Conservation (phyloP, 2,329 filamentous ascomycete genomes). For the Aspergillus hortae region DNA sequence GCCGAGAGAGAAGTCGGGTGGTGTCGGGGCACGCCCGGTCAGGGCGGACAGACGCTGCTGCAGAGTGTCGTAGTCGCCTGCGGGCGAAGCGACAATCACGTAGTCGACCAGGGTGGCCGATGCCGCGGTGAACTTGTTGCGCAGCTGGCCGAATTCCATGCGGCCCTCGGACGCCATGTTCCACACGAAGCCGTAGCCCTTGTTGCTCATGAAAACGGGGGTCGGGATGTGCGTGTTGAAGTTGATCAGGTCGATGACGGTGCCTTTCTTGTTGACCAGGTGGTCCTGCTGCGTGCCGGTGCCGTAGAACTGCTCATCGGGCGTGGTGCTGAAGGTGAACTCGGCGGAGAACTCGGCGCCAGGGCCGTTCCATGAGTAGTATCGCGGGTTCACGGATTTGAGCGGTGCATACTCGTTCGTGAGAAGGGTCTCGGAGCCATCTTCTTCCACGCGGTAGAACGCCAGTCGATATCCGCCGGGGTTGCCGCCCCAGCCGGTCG, state of each 20-base stretch:
- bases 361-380: constrained; percentile 32
- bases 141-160: constrained; percentile 56
- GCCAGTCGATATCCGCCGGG: constrained; percentile 31
- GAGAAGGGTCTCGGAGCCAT: constrained; percentile 35
- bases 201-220: constrained; percentile 56
- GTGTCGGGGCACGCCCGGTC: constrained; percentile 57
- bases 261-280: constrained; percentile 56
- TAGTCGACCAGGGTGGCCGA: constrained; percentile 57
- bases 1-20: constrained; percentile 62
- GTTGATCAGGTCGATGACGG: constrained; percentile 59
- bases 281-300: constrained; percentile 65
- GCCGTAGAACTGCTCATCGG: constrained; percentile 57
- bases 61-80: constrained; percentile 51
- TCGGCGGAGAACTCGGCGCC: constrained; percentile 35
- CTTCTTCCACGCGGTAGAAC: constrained; percentile 32
- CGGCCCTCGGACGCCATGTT: constrained; percentile 60
- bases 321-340: constrained; percentile 34
- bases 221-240: constrained; percentile 63
- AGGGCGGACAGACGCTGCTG: constrained; percentile 51
- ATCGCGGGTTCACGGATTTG: constrained; percentile 34
- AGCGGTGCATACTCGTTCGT: constrained; percentile 32
- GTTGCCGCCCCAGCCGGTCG: constrained; percentile 29
- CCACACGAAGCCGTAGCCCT: constrained; percentile 61
- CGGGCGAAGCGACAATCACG: constrained; percentile 53
- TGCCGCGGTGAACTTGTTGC: constrained; percentile 56